These are phyloP conservation scores for Candida parachauliodes DNA, from an alignment of 805 yeast species.

Conservation along the genomic window DNA sequence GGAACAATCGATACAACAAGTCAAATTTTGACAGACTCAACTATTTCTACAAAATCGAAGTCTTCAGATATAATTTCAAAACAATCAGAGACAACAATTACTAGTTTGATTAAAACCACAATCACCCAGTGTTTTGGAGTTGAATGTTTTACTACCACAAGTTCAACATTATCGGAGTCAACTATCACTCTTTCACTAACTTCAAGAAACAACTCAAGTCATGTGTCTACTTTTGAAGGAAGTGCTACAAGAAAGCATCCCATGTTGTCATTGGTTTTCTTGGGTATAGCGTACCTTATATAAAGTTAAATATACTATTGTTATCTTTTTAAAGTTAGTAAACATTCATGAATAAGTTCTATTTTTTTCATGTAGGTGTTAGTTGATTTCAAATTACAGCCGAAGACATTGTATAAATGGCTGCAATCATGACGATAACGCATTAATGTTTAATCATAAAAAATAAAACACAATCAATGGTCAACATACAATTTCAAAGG, in stretches of 20 bases:
- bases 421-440: constrained; percentile 48
- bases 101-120: background rate
- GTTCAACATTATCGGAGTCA: background rate
- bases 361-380: constrained; percentile 41
- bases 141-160: constrained; percentile 2
- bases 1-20: background rate
- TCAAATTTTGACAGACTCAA: too few relatives aligned
- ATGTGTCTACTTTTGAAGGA: constrained; percentile 2
- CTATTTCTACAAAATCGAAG: too few relatives aligned
- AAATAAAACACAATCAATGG: background rate
- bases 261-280: constrained; percentile 23
- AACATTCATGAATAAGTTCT: background rate
- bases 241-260: constrained; percentile 11
- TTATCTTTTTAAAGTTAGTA: background rate
- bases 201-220: background rate
- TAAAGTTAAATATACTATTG: background rate
- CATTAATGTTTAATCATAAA: constrained; percentile 31
- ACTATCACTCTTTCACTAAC: background rate
- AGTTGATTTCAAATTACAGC: constrained; percentile 40
- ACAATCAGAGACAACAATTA: background rate
- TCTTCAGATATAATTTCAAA: background rate
- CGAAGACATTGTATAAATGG: constrained; percentile 32
- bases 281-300: constrained; percentile 30
- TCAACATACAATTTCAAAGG: background rate
- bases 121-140: background rate